phyloP scores from a whole-genome alignment of 2,329 filamentous ascomycete genomes.

The Pyrenochaeta sp. region DNA sequence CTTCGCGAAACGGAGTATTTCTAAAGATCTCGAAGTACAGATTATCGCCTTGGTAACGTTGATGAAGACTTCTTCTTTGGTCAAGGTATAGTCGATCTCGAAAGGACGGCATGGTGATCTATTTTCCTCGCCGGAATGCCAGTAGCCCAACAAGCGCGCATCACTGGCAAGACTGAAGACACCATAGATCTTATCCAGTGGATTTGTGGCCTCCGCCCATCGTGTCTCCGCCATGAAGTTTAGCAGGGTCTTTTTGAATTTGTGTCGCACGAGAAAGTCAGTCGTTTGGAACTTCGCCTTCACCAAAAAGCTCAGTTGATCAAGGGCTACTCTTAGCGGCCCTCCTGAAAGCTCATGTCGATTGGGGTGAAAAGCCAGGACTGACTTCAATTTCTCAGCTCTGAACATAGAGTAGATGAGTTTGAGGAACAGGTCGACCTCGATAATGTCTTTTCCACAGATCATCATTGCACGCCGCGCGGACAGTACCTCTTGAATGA shows the following conservation, averaged over 20 bases:
- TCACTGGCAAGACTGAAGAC: conserved; percentile 7
- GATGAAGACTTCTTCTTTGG: conserved; percentile 7
- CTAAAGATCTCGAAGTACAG: conserved; percentile 3
- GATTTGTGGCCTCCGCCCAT: conserved; percentile 11
- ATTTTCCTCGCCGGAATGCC: neutral
- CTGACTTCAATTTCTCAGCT: neutral
- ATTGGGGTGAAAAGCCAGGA: conserved; percentile 8
- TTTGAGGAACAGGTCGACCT: conserved; percentile 2
- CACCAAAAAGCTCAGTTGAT: conserved; percentile 8
- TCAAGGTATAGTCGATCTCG: conserved; percentile 6
- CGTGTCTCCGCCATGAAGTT: conserved; percentile 9
- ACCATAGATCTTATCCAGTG: conserved; percentile 10
- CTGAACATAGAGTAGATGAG: conserved; percentile 8
- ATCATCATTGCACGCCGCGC: conserved; percentile 5
- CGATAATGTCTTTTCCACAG: conserved; percentile 8
- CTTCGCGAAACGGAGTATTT: conserved; percentile 3
- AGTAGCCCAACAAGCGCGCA: conserved; percentile 2
- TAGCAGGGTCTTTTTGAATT: conserved; percentile 7
- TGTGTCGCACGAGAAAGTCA: neutral
- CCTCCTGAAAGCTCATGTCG: conserved; percentile 4
- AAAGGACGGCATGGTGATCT: conserved; percentile 5
- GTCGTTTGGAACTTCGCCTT: conserved; percentile 2
- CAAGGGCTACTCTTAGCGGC: neutral
- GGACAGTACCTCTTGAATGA: conserved; percentile 12
- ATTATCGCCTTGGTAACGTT: conserved; percentile 8